A percentile compares a stretch with the other conserved stretches of the same genome.
Conservation (phyloP, 441 rosid genomes). For the Gossypium gossypioides region DNA sequence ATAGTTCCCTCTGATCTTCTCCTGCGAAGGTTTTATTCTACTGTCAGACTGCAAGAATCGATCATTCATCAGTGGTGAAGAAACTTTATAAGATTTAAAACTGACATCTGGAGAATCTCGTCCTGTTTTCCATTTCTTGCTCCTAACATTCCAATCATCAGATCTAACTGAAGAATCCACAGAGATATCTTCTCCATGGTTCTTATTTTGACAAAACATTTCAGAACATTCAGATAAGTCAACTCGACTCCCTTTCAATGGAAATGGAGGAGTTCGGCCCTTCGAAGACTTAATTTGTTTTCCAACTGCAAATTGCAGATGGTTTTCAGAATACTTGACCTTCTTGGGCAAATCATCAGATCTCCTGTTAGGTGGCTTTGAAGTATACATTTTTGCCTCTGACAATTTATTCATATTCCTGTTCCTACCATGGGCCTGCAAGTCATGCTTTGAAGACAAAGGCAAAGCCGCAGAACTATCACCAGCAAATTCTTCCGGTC, state of each 20-base stretch:
- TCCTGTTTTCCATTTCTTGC: conserved; percentile 58
- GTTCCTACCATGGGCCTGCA: conserved; percentile 35
- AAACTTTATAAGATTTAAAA: conserved; percentile 39
- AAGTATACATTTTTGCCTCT: conserved; percentile 22
- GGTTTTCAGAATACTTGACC: conserved; percentile 37
- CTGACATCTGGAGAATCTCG: conserved; percentile 50
- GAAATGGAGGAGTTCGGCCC: conserved; percentile 26
- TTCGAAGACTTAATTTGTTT: conserved; percentile 52
- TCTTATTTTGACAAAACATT: conserved; percentile 39
- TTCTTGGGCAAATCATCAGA: conserved; percentile 32
- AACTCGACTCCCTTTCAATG: conserved; percentile 41
- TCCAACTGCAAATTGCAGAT: conserved; percentile 36
- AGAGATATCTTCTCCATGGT: conserved; percentile 38
- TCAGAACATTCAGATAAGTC: conserved; percentile 39
- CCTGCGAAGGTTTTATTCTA: conserved; percentile 43
- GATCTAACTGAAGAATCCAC: conserved; percentile 44
- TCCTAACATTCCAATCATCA: conserved; percentile 49
- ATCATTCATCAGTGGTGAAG: conserved; percentile 49
- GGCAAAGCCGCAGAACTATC: conserved; percentile 52
- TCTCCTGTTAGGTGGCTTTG: conserved; percentile 26
- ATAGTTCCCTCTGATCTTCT: conserved; percentile 46
- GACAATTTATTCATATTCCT: conserved; percentile 28
- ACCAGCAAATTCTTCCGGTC: conserved; percentile 33
- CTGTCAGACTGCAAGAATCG: conserved; percentile 50
- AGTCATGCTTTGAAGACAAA: conserved; percentile 43